Evolutionary conservation across 345 rosid species (phyloP), one percentile per base, ranked within the genome.

Genomic region (Alliaria petiolata): DNA sequence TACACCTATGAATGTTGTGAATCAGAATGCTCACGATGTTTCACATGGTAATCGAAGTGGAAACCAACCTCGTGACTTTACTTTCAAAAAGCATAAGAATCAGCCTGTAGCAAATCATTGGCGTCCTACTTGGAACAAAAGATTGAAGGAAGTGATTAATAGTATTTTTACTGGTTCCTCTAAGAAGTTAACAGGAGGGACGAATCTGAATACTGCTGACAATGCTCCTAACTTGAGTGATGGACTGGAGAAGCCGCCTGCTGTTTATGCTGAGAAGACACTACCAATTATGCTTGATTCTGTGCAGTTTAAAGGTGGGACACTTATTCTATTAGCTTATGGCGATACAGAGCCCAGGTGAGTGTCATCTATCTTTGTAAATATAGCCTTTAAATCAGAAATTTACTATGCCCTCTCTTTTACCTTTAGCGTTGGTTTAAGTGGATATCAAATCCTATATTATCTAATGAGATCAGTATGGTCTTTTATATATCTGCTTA

Each of bases 271-370:
- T 44, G 83, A 79, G 81, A 87, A 81, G 82, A 77, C 77, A 83
- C 85, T 91, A 77, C 98, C 96, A 8, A 80, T 93, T 77, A 86
- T 82, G 63, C 82, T 93, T 66, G 98, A 93, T 84, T 87, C 97
- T 53, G 92, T 93, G 68, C 91, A 86, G 72, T 93, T 93, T 81
- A 93, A 85, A 76, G 82, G 84, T 36, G 98, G 97, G 78, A 87
- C 86, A 19, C 81, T 91, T 50, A 83, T 84, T 85, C 85, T 93
- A 72, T 84, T 93, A 71, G 93, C 89, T 33, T 91, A 86, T 51
- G 98, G 98, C 59, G 98, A 93, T 80, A 81, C 73, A 47, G 98
- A 91, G 80, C 92, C 97, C 50, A 85, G 97, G 98, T 90, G 57
- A 82, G 82, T 67, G 46, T 59, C 73, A 65, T 66, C 62, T 51